Conservation (phyloP, 139 green algal genomes). For the Raphidocelis subcapitata region DNA sequence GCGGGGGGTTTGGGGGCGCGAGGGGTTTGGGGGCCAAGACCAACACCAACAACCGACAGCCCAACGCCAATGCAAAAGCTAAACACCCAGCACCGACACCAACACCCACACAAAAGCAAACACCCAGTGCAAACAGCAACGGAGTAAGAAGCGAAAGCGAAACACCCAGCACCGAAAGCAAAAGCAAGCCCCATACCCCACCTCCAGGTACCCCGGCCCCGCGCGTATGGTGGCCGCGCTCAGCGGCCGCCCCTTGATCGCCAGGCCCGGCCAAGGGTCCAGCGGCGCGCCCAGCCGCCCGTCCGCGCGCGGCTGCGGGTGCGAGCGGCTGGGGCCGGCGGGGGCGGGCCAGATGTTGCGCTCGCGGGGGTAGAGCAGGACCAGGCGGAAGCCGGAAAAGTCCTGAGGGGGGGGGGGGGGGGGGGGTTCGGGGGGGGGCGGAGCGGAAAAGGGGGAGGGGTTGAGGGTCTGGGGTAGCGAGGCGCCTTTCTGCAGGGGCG, state of each 20-base stretch:
- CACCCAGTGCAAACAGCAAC: no score
- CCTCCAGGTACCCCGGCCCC: constrained; percentile 80
- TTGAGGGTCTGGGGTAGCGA: background rate
- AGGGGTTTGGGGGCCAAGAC: no score
- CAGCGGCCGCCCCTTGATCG: constrained; percentile 73
- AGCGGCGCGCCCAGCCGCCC: constrained; percentile 54
- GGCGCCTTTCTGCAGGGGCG: background rate
- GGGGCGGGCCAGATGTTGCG: constrained; percentile 72
- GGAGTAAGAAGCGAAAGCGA: no score
- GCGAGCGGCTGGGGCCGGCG: constrained; percentile 38
- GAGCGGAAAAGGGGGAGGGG: background rate
- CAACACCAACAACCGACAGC: no score
- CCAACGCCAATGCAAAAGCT: no score
- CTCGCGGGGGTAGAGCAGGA: constrained; percentile 71
- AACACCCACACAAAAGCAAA: no score
- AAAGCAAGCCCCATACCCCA: no score
- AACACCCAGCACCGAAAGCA: no score
- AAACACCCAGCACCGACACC: no score
- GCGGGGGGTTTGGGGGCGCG: no score
- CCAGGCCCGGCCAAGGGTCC: constrained; percentile 39
- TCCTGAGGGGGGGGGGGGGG: constrained; percentile 59
- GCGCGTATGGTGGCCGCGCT: constrained; percentile 83
- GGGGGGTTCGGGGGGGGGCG: no score
- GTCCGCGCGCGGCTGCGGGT: constrained; percentile 37
- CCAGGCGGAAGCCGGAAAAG: constrained; percentile 85